phyloP scores from a whole-genome alignment of 192 early-diverging fungal species.

The Allomyces macrogynus region DNA sequence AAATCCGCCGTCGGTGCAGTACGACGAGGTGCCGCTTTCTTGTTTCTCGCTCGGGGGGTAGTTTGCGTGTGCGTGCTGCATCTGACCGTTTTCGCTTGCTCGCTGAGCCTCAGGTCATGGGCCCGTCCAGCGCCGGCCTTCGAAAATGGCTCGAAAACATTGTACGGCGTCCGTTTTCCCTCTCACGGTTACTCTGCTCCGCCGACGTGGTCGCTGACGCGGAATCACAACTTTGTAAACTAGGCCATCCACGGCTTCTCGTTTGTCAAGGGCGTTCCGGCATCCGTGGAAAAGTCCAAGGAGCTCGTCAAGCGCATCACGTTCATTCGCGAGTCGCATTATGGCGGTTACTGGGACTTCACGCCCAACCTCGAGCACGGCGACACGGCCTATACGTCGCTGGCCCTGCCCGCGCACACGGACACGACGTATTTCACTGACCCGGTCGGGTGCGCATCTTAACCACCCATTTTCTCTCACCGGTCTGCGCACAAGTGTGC shows the following conservation, averaged over 20 bases:
- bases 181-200: neutral
- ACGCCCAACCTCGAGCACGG: conserved; percentile 52
- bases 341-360: conserved; percentile 51
- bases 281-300: conserved; percentile 39
- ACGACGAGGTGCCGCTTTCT: conserved; percentile 13
- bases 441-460: conserved; percentile 36
- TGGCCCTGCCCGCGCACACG: conserved; percentile 55
- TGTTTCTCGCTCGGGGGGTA: no score
- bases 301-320: conserved; percentile 37
- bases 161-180: conserved; percentile 9
- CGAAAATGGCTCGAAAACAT: conserved; percentile 45
- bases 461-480: neutral
- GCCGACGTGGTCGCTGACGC: no score
- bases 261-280: conserved; percentile 50
- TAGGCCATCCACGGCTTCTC: conserved; percentile 48
- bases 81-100: no score
- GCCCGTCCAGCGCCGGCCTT: conserved; percentile 35
- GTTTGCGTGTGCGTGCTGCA: no score
- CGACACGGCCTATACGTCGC: conserved; percentile 60
- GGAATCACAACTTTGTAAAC: neutral
- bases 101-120: conserved; percentile 24
- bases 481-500: neutral
- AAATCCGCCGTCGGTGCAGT: conserved; percentile 21
- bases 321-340: conserved; percentile 60
- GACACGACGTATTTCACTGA: conserved; percentile 79